Base-by-base conservation (phyloP, 208 protist species). In the Leishmania arabica region DNA sequence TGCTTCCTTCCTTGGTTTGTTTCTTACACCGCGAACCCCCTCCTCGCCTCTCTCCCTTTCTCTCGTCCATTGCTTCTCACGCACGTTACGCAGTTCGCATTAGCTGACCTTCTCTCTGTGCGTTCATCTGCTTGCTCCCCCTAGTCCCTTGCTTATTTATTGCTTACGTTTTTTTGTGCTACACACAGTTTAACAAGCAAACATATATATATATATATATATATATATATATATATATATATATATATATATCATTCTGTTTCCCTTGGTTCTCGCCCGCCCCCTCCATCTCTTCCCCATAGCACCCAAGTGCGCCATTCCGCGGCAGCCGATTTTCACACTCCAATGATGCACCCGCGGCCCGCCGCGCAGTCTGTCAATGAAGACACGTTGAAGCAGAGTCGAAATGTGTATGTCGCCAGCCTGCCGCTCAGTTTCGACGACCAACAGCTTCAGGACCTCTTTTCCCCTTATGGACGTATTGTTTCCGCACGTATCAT, bases 401-500 rank as follows among this genome's bases (percentile, higher is more conserved):
- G 72, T 79, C 82, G 84, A 74, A 90, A 90, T 51, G 87, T 90
- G 53, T 96, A 96, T 85, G 91, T 95, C 3, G 91, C 93, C 15
- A 91, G 86, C 24, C 90, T 96, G n/a, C 93, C 93, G 4, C 45
- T 87, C 21, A 80, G 87, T 66, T 93, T 95, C 83, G 84, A 88
- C 34, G 90, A 96, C 75, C 83, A 90, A 47, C 76, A 93, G 76
- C 84, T 96, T 27, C 79, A 87, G 58, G 82, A 90, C 37, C 84
- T 96, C 40, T 95, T 96, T 80, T 77, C 86, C 31, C 84, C 79
- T 5, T 95, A 88, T 60, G 93, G 93, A 21, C 65, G 74, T 53
- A 92, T 96, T 76, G 70, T 83, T 31, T 93, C 89, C 37, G 90
- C 91, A 24, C 84, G 89, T 47, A 88, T 96, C 66, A 96, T 96